These are phyloP conservation scores for Cutaneotrichosporon spelunceum DNA, from an alignment of 1,284 basidiomycete species.

Conservation along the genomic window DNA sequence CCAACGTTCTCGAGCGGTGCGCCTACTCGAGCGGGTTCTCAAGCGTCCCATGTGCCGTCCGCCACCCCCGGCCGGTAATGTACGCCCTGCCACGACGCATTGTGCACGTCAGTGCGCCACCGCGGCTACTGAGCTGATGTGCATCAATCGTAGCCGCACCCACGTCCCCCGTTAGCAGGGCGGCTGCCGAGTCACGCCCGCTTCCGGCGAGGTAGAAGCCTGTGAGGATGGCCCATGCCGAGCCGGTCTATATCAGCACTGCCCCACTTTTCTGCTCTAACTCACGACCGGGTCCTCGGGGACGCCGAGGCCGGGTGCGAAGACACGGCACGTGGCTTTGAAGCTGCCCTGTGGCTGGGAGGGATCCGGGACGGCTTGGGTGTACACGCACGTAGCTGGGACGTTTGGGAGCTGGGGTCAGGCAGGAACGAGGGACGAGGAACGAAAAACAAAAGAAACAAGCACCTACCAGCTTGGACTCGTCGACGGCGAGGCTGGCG, in stretches of 20 bases:
- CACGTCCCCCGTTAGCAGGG: slow-evolving; percentile 3
- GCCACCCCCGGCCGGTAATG: slow-evolving; percentile 20
- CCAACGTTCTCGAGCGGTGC: no score
- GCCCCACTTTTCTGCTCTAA: no score
- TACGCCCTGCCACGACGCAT: slow-evolving; percentile 10
- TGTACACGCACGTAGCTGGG: slow-evolving; percentile 21
- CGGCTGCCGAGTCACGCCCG: neutral
- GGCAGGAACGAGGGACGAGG: no score
- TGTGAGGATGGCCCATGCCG: slow-evolving; percentile 36
- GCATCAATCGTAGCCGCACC: slow-evolving; percentile 7
- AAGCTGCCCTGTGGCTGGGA: slow-evolving; percentile 2
- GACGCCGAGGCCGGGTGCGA: slow-evolving; percentile 32
- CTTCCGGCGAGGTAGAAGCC: slow-evolving; percentile 33
- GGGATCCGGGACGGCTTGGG: slow-evolving; percentile 28
- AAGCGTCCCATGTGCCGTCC: slow-evolving; percentile 14
- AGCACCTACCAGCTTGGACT: slow-evolving; percentile 4
- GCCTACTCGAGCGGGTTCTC: slow-evolving; percentile 11
- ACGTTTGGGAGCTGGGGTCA: slow-evolving; percentile 3
- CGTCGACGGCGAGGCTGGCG: slow-evolving; percentile 21
- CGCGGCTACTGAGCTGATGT: slow-evolving; percentile 16
- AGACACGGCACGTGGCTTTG: slow-evolving; percentile 29
- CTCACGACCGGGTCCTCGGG: slow-evolving; percentile 40
- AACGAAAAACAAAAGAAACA: no score
- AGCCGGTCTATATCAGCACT: slow-evolving; percentile 42
- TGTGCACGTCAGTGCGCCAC: slow-evolving; percentile 15